phyloP scores from a whole-genome alignment of 306 rosid species.

The Vigna unguiculata region DNA sequence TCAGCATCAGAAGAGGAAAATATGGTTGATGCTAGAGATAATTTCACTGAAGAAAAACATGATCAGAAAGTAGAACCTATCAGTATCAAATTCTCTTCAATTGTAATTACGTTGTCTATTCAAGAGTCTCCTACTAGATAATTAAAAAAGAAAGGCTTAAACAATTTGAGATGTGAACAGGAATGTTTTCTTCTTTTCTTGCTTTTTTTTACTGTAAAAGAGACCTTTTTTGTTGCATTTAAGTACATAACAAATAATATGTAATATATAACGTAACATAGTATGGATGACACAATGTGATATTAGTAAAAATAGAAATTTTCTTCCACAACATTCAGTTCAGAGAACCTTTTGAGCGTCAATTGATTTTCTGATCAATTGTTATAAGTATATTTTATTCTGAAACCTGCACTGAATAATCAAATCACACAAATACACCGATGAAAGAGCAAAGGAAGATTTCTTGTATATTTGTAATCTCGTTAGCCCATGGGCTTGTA shows the following conservation, averaged over 20 bases:
- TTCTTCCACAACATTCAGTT: too few relatives aligned
- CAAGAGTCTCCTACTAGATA: constrained; percentile 40
- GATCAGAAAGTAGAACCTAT: constrained; percentile 35
- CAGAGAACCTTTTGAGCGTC: too few relatives aligned
- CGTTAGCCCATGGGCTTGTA: neutral
- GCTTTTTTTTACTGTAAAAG: too few relatives aligned
- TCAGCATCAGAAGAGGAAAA: constrained; percentile 30
- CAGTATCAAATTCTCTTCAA: constrained; percentile 21
- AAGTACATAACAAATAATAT: too few relatives aligned
- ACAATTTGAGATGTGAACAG: constrained; percentile 19
- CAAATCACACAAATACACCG: neutral
- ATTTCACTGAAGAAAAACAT: constrained; percentile 5
- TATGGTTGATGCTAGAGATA: constrained; percentile 27
- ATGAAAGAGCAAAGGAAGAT: neutral
- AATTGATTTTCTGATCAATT: neutral
- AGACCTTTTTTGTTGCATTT: too few relatives aligned
- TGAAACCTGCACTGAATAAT: neutral
- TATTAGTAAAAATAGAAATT: too few relatives aligned
- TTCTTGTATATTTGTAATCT: neutral
- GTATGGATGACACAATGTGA: too few relatives aligned
- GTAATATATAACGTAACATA: too few relatives aligned
- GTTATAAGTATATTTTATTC: neutral
- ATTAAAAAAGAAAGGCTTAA: constrained; percentile 36
- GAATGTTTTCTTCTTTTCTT: neutral
- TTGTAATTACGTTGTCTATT: constrained; percentile 49